A percentile compares a stretch with the other conserved stretches of the same genome.
Conservation (phyloP, 176 grass and related monocot genomes). For the Aechmea fasciata region DNA sequence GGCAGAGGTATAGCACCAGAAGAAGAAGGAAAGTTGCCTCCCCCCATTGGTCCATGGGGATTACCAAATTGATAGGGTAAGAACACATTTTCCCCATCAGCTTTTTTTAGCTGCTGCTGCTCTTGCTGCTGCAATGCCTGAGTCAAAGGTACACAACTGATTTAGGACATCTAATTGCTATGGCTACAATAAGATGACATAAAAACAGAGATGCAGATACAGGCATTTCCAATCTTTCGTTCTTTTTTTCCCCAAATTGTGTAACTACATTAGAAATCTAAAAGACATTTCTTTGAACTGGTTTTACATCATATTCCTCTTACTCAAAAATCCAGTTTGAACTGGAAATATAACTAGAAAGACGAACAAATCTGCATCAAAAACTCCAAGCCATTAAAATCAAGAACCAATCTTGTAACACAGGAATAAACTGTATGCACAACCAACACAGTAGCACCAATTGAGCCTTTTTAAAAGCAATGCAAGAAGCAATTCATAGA, state of each 20-base stretch:
- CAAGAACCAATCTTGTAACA: not conserved
- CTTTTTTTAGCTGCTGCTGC: conserved; percentile 15
- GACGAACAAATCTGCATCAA: not conserved
- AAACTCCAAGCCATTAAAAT: not conserved
- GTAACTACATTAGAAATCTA: not conserved
- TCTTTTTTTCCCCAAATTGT: not conserved
- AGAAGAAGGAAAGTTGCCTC: conserved; percentile 33
- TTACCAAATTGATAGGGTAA: conserved; percentile 25
- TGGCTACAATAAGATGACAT: not conserved
- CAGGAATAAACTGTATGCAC: not conserved
- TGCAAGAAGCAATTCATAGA: not conserved
- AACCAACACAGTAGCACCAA: not conserved
- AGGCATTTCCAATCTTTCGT: not conserved
- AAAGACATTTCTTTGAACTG: not conserved
- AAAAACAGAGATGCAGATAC: not conserved
- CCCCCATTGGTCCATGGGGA: conserved; percentile 42
- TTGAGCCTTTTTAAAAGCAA: not conserved
- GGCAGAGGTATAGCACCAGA: conserved; percentile 21
- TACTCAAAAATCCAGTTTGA: too few species aligned
- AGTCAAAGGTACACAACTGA: not conserved
- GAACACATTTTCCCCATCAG: conserved; percentile 10
- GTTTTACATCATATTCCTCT: too few species aligned
- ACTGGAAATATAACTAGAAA: too few species aligned
- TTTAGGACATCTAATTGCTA: not conserved
- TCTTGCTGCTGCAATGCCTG: conserved; percentile 41